These are phyloP conservation scores for Sclerotinia sclerotiorum DNA, from an alignment of 2,329 filamentous ascomycete genomes.

Conservation along the genomic window DNA sequence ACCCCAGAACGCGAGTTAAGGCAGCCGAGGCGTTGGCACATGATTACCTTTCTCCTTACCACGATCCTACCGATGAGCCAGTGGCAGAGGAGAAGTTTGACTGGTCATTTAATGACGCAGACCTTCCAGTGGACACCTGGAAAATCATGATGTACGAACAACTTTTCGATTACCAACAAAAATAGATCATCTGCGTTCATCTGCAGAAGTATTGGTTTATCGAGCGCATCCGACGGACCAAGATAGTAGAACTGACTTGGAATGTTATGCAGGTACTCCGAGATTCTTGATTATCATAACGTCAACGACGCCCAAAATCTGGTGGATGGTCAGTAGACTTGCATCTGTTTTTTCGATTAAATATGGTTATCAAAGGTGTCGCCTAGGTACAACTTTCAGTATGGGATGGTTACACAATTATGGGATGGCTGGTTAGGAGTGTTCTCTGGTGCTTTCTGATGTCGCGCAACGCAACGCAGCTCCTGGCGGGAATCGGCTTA, in stretches of 20 bases:
- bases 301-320: constrained; percentile 51
- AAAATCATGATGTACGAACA: constrained; percentile 97
- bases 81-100: constrained; percentile 97
- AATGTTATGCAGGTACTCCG: constrained; percentile 74
- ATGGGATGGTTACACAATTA: constrained; percentile 24
- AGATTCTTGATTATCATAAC: constrained; percentile 98
- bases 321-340: constrained; percentile 29
- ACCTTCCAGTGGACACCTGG: constrained; percentile 98
- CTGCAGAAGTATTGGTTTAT: constrained; percentile 14
- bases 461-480: constrained; percentile 14
- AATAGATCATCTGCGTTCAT: constrained; percentile 17
- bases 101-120: constrained; percentile 99
- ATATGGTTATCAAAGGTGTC: constrained; percentile 12
- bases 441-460: constrained; percentile 21
- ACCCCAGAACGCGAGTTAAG: constrained; percentile 92
- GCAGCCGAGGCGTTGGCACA: constrained; percentile 84
- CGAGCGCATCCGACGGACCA: constrained; percentile 20
- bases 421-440: constrained; percentile 17
- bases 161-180: constrained; percentile 37
- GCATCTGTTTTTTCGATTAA: constrained; percentile 16
- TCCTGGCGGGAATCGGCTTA: constrained; percentile 15
- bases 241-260: constrained; percentile 39
- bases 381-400: constrained; percentile 13
- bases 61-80: constrained; percentile 95
- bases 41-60: constrained; percentile 93